These are phyloP conservation scores for Pseudotsuga menziesii DNA, from an alignment of 75 land plant genomes.

Conservation along the genomic window DNA sequence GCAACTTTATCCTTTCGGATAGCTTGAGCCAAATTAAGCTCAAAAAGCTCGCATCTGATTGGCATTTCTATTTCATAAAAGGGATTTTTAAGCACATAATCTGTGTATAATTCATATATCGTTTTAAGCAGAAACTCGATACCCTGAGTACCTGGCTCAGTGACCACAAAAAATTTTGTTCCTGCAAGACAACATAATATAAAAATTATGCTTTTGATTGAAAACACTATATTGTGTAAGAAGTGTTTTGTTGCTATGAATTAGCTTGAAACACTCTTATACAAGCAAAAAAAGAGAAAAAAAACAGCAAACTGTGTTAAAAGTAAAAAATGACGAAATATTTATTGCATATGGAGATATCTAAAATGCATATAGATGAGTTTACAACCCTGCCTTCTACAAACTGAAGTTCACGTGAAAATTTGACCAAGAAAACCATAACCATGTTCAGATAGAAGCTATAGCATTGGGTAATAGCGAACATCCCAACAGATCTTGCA, in stretches of 20 bases:
- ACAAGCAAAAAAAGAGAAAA: no score
- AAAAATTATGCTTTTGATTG: neutral
- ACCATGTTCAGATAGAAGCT: neutral
- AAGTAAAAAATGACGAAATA: neutral
- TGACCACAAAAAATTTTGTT: slow-evolving; percentile 86
- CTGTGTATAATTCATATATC: slow-evolving; percentile 87
- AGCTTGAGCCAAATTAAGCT: slow-evolving; percentile 61
- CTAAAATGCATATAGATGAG: neutral
- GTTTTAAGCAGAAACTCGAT: slow-evolving; percentile 68
- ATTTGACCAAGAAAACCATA: neutral
- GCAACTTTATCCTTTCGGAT: slow-evolving; percentile 64
- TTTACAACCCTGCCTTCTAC: neutral
- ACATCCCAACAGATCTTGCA: neutral
- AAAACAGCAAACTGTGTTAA: neutral
- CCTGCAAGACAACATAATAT: slow-evolving; percentile 25
- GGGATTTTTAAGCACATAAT: slow-evolving; percentile 91
- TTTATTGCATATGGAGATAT: neutral
- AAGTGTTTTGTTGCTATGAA: neutral
- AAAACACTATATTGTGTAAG: neutral
- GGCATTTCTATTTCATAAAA: slow-evolving; percentile 99
- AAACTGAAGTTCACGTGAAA: neutral
- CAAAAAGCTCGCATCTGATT: slow-evolving; percentile 86
- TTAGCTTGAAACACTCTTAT: neutral
- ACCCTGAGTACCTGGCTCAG: slow-evolving; percentile 74
- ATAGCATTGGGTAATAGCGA: neutral